Conservation (phyloP, 2,329 filamentous ascomycete species). For the Ceratocystis alfenasii region DNA sequence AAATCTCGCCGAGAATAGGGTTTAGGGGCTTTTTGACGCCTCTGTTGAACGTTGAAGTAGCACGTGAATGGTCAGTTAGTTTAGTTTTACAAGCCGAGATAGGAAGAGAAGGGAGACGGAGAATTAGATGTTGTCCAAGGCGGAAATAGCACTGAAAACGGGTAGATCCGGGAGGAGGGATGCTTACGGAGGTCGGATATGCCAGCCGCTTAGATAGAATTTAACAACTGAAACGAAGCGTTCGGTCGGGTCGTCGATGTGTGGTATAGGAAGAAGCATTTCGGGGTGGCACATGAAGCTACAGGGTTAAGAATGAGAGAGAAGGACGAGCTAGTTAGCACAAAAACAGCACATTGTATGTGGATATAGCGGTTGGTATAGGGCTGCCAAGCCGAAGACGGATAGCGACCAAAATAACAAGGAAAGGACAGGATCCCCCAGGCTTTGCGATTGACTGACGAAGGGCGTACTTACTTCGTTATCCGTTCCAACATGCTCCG, state of each 20-base stretch:
- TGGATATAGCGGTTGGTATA: neutral
- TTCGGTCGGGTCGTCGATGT: conserved; percentile 76
- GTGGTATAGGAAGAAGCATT: conserved; percentile 76
- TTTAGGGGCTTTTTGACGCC: conserved; percentile 98
- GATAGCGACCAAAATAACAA: neutral
- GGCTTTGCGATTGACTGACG: no score
- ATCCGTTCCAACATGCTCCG: conserved; percentile 97
- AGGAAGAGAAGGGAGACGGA: no score
- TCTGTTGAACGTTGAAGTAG: conserved; percentile 34
- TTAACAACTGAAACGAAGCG: conserved; percentile 93
- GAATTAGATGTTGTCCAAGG: conserved; percentile 7
- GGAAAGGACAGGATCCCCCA: no score
- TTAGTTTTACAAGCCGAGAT: neutral
- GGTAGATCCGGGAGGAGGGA: neutral
- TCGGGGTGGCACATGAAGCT: conserved; percentile 99
- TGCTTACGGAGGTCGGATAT: conserved; percentile 88
- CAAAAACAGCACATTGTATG: neutral
- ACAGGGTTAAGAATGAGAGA: conserved; percentile 17
- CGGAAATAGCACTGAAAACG: no score
- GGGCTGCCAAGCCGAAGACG: neutral
- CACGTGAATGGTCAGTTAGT: conserved; percentile 18
- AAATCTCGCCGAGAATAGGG: conserved; percentile 88
- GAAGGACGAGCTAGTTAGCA: conserved; percentile 3
- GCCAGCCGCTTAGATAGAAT: conserved; percentile 97
- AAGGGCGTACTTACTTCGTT: conserved; percentile 60